A percentile compares a stretch with the other conserved stretches of the same genome.
Evolutionary conservation across 2,329 filamentous ascomycete species (phyloP).

Genomic region (Camptophora hylomeconis): DNA sequence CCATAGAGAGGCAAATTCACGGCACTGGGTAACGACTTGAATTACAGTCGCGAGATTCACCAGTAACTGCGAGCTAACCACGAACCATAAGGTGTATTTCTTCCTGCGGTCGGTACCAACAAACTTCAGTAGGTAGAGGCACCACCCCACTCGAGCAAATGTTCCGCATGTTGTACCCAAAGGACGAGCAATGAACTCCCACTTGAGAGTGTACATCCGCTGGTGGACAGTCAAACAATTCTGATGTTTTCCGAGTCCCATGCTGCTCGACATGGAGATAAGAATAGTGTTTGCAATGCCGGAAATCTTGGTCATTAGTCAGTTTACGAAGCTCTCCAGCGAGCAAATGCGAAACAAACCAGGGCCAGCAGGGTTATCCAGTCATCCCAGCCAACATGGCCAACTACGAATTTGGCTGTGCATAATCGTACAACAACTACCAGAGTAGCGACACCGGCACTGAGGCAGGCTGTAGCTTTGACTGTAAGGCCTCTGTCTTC

Average conservation of each 20-base stretch:
- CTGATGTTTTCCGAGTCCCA: slow-evolving; percentile 4
- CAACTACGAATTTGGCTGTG: slow-evolving; percentile 3
- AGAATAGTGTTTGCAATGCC: slow-evolving; percentile 2
- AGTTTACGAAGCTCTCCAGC: neutral
- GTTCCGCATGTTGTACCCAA: slow-evolving; percentile 1
- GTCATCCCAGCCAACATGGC: slow-evolving; percentile 4
- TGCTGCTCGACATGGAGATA: neutral
- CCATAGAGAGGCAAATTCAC: slow-evolving; percentile 2
- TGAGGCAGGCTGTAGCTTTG: too few species aligned
- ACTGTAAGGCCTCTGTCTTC: too few species aligned
- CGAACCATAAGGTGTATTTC: slow-evolving; percentile 1
- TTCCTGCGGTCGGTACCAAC: slow-evolving; percentile 1
- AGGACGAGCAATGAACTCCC: slow-evolving; percentile 1
- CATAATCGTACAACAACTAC: too few species aligned
- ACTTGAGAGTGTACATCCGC: slow-evolving; percentile 3
- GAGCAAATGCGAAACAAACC: neutral
- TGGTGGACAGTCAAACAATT: neutral
- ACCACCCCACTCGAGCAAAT: slow-evolving; percentile 3
- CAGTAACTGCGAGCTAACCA: slow-evolving; percentile 2
- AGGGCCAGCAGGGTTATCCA: slow-evolving; percentile 5
- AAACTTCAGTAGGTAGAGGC: slow-evolving; percentile 5
- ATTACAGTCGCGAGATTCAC: slow-evolving; percentile 4
- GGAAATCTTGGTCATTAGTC: neutral
- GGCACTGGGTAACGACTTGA: slow-evolving; percentile 2
- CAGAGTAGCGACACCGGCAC: too few species aligned